Evolutionary conservation across 768 basidiomycete genomes (phyloP).

Genomic region (Dendrothele bispora): DNA sequence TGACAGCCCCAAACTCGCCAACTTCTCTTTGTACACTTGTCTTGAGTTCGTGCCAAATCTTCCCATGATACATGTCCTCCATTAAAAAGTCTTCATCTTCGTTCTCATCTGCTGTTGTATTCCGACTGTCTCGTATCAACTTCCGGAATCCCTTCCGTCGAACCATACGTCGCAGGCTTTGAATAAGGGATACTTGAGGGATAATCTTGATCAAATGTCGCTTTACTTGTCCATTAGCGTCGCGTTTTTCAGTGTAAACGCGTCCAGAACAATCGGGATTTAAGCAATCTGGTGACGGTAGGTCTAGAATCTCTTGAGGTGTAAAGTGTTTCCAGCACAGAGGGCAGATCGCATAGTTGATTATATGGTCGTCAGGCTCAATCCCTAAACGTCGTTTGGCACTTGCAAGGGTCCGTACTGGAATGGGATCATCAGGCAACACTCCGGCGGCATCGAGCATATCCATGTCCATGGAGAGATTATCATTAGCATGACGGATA

Average conservation of each 20-base stretch:
- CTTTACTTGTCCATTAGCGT: slow-evolving; percentile 10
- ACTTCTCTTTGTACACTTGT: slow-evolving; percentile 14
- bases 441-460: slow-evolving; percentile 4
- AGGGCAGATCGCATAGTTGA: slow-evolving; percentile 4
- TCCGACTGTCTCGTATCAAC: slow-evolving; percentile 10
- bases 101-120: slow-evolving; percentile 6
- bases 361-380: slow-evolving; percentile 12
- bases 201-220: no score
- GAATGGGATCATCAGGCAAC: background rate
- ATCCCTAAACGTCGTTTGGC: slow-evolving; percentile 9
- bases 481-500: background rate
- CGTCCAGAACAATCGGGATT: background rate
- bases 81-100: slow-evolving; percentile 22
- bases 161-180: slow-evolving; percentile 19
- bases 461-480: background rate
- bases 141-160: slow-evolving; percentile 12
- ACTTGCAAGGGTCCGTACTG: slow-evolving; percentile 1
- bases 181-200: slow-evolving; percentile 21
- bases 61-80: slow-evolving; percentile 21
- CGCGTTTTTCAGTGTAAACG: slow-evolving; percentile 6
- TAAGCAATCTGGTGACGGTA: background rate
- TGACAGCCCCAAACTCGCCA: slow-evolving; percentile 14
- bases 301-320: background rate
- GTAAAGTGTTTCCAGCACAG: slow-evolving; percentile 9
- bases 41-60: slow-evolving; percentile 13